Evolutionary conservation across 129 eudicot species (phyloP), one percentile per base, ranked within the genome.

Genomic region (Arctium lappa): DNA sequence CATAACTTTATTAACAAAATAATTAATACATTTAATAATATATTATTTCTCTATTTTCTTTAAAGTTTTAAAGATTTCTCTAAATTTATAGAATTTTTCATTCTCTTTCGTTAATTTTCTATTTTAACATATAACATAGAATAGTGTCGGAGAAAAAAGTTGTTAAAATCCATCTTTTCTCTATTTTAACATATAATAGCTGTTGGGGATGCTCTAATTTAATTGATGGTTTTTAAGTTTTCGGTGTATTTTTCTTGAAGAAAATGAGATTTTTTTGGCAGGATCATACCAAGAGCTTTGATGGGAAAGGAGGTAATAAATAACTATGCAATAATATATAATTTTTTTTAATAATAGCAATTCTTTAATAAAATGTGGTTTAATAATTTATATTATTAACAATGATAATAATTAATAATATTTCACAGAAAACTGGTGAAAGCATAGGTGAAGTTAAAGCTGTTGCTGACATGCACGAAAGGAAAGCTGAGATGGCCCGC

Each of bases 401-500:
- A 36, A 16, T 36, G 4, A 9, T 22, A 33, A 30, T 5, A 4
- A 68, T 37, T 22, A 37, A 40, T 9, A 32, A 34, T 44, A 6
- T 5, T 42, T 22, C 32, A 73, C 87, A 93, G 97, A 86, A 80
- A 82, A 89, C 91, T 42, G 95, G 97, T 8, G 97, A 91, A 80
- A 88, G 91, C 60, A 79, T 89, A 42, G 97, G 97, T 30, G 95
- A 93, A 81, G 87, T 89, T 65, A 89, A 80, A 65, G 79, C 87
- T 68, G 97, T 93, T 53, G 91, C 86, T 70, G 89, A 87, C 84
- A 93, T 93, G 97, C 97, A 93, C 78, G 89, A 91, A 86, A 93
- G 97, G 79, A 93, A 93, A 81, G 97, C 97, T 63, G 95, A 91
- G 78, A 93, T 93, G 97, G 97, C 97, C 87, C 89, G 88, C 87